phyloP scores from a whole-genome alignment of 1,284 basidiomycete species.

The Serendipita sp. region DNA sequence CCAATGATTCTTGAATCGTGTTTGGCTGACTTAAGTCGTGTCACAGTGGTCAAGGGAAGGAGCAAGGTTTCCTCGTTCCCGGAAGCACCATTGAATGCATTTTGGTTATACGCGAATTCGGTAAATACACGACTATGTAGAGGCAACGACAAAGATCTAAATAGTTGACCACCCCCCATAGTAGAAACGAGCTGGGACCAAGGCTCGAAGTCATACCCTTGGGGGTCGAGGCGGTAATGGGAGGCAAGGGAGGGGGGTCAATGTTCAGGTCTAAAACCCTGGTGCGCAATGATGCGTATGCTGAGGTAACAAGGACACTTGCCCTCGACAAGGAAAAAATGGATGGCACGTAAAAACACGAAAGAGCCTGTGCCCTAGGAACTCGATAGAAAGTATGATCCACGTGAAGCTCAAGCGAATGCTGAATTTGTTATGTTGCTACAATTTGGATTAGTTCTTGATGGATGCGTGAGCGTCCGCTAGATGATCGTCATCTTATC shows the following conservation, averaged over 20 bases:
- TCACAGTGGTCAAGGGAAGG: background rate
- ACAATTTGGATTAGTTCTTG: background rate
- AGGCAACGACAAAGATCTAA: constrained; percentile 1
- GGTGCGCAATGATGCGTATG: too few species aligned
- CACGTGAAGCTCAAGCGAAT: background rate
- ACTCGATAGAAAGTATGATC: background rate
- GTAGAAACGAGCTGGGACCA: too few species aligned
- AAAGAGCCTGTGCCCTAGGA: background rate
- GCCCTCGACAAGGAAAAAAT: background rate
- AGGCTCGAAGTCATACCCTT: too few species aligned
- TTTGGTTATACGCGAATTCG: background rate
- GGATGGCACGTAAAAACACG: background rate
- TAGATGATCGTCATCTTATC: too few species aligned
- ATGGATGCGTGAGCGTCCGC: too few species aligned
- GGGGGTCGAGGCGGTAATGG: too few species aligned
- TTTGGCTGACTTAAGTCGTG: too few species aligned
- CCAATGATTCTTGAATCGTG: constrained; percentile 3
- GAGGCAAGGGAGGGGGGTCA: too few species aligned
- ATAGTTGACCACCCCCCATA: background rate
- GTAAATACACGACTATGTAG: constrained; percentile 3
- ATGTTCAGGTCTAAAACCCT: too few species aligned
- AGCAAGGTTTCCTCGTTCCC: background rate
- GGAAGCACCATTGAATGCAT: background rate
- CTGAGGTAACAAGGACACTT: background rate
- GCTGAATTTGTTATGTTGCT: background rate